Conservation (phyloP, 371 early-diverging fungal species). For the Mortierella sp. region DNA sequence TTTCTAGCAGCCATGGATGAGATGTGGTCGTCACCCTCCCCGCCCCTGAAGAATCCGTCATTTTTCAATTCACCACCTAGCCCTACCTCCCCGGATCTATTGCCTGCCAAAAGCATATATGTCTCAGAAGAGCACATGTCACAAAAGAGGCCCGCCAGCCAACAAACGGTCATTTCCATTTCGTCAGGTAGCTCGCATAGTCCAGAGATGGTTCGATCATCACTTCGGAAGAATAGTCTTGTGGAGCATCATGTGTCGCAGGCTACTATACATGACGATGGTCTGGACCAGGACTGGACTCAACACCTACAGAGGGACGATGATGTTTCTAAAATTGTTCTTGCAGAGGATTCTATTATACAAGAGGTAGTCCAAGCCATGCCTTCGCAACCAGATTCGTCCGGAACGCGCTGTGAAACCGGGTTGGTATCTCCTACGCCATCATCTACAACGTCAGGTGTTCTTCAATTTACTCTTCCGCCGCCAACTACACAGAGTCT, state of each 20-base stretch:
- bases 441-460: background rate
- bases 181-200: background rate
- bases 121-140: background rate
- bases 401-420: background rate
- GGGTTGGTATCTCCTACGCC: background rate
- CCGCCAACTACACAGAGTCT: constrained; percentile 29
- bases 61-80: constrained; percentile 36
- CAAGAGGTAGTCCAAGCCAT: background rate
- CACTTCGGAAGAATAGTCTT: constrained; percentile 1
- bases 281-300: background rate
- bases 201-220: background rate
- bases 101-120: background rate
- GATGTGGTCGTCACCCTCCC: constrained; percentile 54
- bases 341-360: constrained; percentile 32
- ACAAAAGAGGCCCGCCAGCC: background rate
- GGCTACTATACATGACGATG: background rate
- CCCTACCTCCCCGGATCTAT: constrained; percentile 29
- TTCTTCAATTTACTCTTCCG: constrained; percentile 9
- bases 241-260: constrained; percentile 2
- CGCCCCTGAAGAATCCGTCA: constrained; percentile 14
- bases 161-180: background rate
- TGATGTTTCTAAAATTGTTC: background rate
- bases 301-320: background rate
- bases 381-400: background rate
- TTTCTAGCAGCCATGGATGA: constrained; percentile 44